Base-by-base conservation (phyloP, 129 eudicot species). In the Rutidosis leptorrhynchoides region DNA sequence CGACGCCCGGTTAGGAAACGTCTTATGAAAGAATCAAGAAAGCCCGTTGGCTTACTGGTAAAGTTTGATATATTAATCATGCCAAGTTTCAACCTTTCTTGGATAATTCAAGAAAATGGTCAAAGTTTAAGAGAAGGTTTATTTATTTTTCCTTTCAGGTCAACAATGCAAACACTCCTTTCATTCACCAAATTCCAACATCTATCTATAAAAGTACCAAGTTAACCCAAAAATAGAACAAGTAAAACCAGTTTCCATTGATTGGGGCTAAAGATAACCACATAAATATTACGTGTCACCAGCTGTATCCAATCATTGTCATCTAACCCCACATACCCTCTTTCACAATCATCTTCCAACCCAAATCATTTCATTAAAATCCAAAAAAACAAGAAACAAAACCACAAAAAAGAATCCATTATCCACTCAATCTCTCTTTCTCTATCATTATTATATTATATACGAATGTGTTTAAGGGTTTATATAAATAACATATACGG, bases 271-370 rank as follows among this genome's bases (percentile, higher is more conserved):
- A 46, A 16, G 73, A 74, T 75, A 67, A 59, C 74, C n/a, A 68
- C 69, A 60, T 56, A 55, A 6, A 33, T 40, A 48, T 53, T 75
- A 68, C 74, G 74, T 75, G 80, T 75, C 74, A 75, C 74, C 75
- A 75, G 80, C 80, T 75, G 80, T 75, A 65, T 51, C 74, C 79
- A 67, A 75, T 75, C 74, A 59, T 67, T 67, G 7, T 43, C 61
- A 46, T 43, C 33, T 24, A 29, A 7, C 53, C 60, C 63, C 35
- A 33, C 53, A 69, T 45, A 33, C 27, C 69, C 37, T 61, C 69
- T 16, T 49, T 24, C 62, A 52, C 33, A 69, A 55, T 29, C 48
- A 24, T 27, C 27, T 12, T 24, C 25, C 46, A 58, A 62, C 77
- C 40, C 58, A 75, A 59, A 17, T 74, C 68, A 67, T 58, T 35